phyloP scores from a whole-genome alignment of 371 early-diverging fungal genomes.

The Thermomucor indicae-seudaticae region DNA sequence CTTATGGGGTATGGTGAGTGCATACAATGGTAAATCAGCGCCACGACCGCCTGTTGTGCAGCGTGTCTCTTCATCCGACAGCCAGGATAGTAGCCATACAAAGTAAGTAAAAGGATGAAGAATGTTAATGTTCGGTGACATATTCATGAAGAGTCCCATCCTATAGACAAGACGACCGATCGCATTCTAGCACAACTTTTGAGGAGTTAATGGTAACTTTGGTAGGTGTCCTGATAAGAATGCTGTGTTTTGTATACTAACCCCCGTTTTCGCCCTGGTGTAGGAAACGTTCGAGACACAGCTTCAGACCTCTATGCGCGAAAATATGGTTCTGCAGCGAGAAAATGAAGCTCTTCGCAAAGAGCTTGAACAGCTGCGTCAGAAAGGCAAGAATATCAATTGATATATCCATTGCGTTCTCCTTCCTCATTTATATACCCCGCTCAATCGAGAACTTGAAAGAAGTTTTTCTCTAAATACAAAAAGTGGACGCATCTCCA shows the following conservation, averaged over 20 bases:
- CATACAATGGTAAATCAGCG: neutral
- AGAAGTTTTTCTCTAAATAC: too few relatives aligned
- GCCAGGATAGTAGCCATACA: too few relatives aligned
- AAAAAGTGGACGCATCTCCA: too few relatives aligned
- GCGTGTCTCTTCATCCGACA: neutral
- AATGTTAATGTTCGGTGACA: neutral
- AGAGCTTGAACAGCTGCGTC: constrained; percentile 40
- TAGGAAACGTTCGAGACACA: constrained; percentile 39
- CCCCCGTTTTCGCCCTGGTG: neutral
- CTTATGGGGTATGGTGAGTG: constrained; percentile 6
- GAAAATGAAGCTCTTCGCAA: constrained; percentile 52
- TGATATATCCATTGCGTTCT: too few relatives aligned
- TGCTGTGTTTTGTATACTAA: too few relatives aligned
- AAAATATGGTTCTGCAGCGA: constrained; percentile 47
- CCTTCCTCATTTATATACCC: too few relatives aligned
- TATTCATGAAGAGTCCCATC: neutral
- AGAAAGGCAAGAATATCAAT: too few relatives aligned
- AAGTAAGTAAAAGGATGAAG: too few relatives aligned
- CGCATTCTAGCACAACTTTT: neutral
- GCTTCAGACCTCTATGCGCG: constrained; percentile 37
- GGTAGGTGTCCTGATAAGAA: neutral
- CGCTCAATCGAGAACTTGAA: too few relatives aligned
- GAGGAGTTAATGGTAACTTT: neutral
- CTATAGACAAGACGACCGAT: neutral
- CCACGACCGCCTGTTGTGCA: neutral